These are phyloP conservation scores for Rosa persica DNA, from an alignment of 306 rosid species.

Conservation along the genomic window DNA sequence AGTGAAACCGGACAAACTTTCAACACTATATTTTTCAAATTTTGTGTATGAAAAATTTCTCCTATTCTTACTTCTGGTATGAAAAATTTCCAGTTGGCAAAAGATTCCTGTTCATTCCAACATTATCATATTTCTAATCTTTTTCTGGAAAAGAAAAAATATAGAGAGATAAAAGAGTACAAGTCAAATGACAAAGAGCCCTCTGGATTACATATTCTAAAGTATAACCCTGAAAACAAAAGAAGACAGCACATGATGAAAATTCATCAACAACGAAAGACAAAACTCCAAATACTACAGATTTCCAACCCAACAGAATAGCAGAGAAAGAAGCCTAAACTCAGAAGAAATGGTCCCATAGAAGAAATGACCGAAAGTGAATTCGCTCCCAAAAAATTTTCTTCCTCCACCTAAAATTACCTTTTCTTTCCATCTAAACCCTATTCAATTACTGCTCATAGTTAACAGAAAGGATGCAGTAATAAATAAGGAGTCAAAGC, in stretches of 20 bases:
- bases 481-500: background rate
- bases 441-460: background rate
- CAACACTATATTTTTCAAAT: no score
- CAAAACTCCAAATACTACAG: background rate
- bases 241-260: background rate
- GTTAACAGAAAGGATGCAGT: background rate
- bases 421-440: background rate
- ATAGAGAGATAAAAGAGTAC: background rate
- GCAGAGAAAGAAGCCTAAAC: background rate
- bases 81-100: background rate
- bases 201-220: background rate
- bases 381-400: background rate
- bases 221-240: background rate
- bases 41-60: background rate
- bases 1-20: constrained; percentile 6
- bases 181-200: background rate
- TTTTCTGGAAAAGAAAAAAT: no score
- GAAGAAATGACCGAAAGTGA: background rate
- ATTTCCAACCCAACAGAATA: background rate
- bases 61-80: background rate
- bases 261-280: background rate
- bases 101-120: background rate
- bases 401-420: background rate
- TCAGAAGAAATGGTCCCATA: background rate
- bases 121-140: background rate